Percentiles rank a stretch among this genome's conserved stretches.
phyloP scores from a whole-genome alignment of 352 stramenopile genomes.

The Phytophthora fragariae region DNA sequence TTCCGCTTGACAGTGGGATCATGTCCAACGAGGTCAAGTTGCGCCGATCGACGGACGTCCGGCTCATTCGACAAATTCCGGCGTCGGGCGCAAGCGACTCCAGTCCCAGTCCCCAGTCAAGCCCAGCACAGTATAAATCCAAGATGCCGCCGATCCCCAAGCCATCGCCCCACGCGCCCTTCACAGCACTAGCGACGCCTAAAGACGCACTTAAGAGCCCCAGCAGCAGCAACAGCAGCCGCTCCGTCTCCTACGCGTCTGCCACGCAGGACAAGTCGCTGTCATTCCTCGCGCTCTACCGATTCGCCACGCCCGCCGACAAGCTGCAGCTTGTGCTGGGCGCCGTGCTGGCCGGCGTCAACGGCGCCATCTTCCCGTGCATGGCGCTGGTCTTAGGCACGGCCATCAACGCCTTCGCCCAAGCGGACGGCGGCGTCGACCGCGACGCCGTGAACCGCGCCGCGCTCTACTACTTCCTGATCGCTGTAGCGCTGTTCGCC shows the following conservation, averaged over 20 bases:
- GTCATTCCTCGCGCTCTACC: conserved; percentile 44
- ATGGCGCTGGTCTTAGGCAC: conserved; percentile 64
- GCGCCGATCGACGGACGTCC: background rate
- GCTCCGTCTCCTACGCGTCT: background rate
- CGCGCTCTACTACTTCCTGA: conserved; percentile 40
- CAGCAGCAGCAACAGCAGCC: background rate
- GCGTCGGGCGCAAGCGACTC: conserved; percentile 3
- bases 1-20: background rate
- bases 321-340: conserved; percentile 41
- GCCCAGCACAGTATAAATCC: no score
- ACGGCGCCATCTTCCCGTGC: conserved; percentile 56
- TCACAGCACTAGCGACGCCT: background rate
- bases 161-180: background rate
- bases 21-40: no score
- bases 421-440: conserved; percentile 39
- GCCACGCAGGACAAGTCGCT: conserved; percentile 1
- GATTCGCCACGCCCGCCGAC: conserved; percentile 44
- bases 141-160: conserved; percentile 8
- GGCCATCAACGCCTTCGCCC: conserved; percentile 48
- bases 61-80: conserved; percentile 13
- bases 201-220: background rate
- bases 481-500: conserved; percentile 45
- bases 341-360: conserved; percentile 41
- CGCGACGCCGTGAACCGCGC: conserved; percentile 30
- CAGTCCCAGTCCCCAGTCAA: background rate